Percentiles rank a stretch among this genome's conserved stretches.
phyloP scores from a whole-genome alignment of 257 asterid species.

The Jacaranda copaia region DNA sequence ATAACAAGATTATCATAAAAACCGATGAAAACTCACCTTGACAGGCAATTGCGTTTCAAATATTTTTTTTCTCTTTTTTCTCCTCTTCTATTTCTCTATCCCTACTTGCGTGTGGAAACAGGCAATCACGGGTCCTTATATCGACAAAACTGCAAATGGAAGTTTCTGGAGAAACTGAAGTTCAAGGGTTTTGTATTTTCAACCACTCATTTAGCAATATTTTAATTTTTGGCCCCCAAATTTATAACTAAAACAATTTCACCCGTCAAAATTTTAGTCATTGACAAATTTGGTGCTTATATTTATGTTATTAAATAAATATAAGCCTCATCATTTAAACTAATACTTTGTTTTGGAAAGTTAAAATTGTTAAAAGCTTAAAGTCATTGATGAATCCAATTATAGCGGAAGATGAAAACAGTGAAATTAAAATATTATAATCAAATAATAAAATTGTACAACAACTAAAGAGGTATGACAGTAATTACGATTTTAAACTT shows the following conservation, averaged over 20 bases:
- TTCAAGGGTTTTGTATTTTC: background rate
- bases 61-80: background rate
- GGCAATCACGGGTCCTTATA: background rate
- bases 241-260: background rate
- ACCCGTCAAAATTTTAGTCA: background rate
- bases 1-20: background rate
- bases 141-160: conserved; percentile 17
- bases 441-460: too few relatives aligned
- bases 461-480: too few relatives aligned
- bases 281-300: background rate
- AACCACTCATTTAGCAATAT: background rate
- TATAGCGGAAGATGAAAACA: too few relatives aligned
- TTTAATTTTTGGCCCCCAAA: background rate
- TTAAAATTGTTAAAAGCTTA: too few relatives aligned
- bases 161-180: conserved; percentile 53
- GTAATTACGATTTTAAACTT: too few relatives aligned
- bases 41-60: background rate
- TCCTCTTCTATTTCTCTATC: background rate
- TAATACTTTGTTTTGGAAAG: too few relatives aligned
- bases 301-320: background rate
- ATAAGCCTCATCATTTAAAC: too few relatives aligned
- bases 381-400: too few relatives aligned
- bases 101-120: conserved; percentile 36
- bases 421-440: too few relatives aligned
- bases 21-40: conserved; percentile 27